Base-by-base conservation (phyloP, 257 asterid genomes). In the Nicotiana otophora region DNA sequence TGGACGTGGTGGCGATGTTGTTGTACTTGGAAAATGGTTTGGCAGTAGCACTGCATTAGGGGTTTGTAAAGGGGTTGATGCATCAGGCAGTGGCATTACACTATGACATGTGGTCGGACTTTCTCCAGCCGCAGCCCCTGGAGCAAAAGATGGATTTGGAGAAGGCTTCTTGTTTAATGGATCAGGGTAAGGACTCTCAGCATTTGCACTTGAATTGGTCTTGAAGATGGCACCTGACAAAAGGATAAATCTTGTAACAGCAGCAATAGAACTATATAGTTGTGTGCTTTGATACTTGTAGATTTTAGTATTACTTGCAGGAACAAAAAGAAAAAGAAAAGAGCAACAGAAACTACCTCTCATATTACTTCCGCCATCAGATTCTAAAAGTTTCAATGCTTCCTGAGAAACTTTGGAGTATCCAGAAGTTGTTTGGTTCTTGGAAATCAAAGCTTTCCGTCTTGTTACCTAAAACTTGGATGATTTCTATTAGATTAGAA, bases 211-310 rank as follows among this genome's bases (percentile, higher is more conserved):
- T 58, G 63, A 58, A 19, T 58, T 58, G 20, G 11, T 58, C 11
- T 69, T 55, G 84, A 69, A 72, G 69, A 57, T 58, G 82, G 84
- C 9, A 83, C 84, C 89, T 86, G 55, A 62, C 3, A 65, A 30
- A 30, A 55, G 17, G 76, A 58, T 70, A 14, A n/a, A 6, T 23
- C 6, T 10, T 46, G 75, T 64, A 61, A 23, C 15, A 30, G 6
- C 4, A 31, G 16, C 2, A 12, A 63, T 14, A 12, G 8, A 42
- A 61, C 19, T 28, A 14, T 2, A n/a, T 20, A 28, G 11, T 48
- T 31, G 4, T 33, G 2, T 9, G 74, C 74, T 66, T 31, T 31
- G 74, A 17, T 31, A 39, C 39, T 69, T 5, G 57, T 39, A 68
- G 54, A 68, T 68, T 9, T 68, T 34, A 17, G 28, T 39, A 69